These are phyloP conservation scores for Heliophila coronopifolia DNA, from an alignment of 441 rosid species.

Conservation along the genomic window DNA sequence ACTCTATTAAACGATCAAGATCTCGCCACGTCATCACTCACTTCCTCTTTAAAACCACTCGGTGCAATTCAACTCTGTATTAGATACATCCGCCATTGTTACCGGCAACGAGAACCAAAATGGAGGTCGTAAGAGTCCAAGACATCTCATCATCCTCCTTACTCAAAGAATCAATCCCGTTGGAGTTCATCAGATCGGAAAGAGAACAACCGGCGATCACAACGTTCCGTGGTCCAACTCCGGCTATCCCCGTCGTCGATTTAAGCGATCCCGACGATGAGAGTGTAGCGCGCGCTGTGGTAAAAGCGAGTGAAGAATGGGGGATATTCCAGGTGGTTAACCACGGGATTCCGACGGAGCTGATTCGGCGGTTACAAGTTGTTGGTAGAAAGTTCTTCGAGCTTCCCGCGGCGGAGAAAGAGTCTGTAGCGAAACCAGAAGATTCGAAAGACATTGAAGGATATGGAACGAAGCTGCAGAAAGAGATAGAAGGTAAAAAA, in stretches of 20 bases:
- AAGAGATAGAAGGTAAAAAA: slow-evolving; percentile 50
- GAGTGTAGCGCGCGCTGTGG: slow-evolving; percentile 21
- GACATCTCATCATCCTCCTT: slow-evolving; percentile 32
- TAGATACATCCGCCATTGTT: slow-evolving; percentile 24
- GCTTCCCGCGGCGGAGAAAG: slow-evolving; percentile 56
- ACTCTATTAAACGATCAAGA: slow-evolving; percentile 18
- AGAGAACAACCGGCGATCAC: slow-evolving; percentile 48
- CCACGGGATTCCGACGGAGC: slow-evolving; percentile 46
- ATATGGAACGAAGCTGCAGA: slow-evolving; percentile 52
- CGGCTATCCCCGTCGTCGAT: slow-evolving; percentile 49
- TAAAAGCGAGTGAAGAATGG: slow-evolving; percentile 43
- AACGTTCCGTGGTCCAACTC: slow-evolving; percentile 38
- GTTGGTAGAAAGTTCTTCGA: slow-evolving; percentile 64
- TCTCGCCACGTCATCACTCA: slow-evolving; percentile 20
- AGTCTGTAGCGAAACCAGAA: slow-evolving; percentile 37
- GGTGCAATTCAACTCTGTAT: too few species aligned
- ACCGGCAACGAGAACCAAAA: neutral
- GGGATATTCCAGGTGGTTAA: slow-evolving; percentile 57
- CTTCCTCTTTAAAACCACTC: slow-evolving; percentile 14
- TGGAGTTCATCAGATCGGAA: slow-evolving; percentile 43
- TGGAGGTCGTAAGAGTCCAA: slow-evolving; percentile 48
- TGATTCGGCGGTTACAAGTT: slow-evolving; percentile 39
- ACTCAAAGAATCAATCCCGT: slow-evolving; percentile 31
- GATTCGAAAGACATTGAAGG: slow-evolving; percentile 49
- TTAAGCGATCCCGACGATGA: slow-evolving; percentile 26